Conservation (phyloP, 352 stramenopile genomes). For the Aphanomyces cochlioides region DNA sequence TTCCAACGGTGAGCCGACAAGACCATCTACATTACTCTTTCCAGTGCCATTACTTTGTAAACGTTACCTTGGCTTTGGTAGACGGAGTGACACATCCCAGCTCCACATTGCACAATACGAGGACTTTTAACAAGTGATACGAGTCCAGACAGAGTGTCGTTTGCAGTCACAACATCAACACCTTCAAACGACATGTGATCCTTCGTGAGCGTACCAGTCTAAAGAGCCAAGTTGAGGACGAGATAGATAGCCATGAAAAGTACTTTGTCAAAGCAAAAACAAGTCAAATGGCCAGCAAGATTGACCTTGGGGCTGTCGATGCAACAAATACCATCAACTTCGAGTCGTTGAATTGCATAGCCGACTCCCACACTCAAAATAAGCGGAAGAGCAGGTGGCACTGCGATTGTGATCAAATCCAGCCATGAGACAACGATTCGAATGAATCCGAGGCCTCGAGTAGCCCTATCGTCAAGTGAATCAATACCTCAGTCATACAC, state of each 20-base stretch:
- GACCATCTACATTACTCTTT: background rate
- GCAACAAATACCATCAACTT: constrained; percentile 37
- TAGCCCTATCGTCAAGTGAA: background rate
- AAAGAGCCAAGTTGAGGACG: background rate
- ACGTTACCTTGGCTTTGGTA: background rate
- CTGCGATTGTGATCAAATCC: constrained; percentile 49
- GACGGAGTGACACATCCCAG: constrained; percentile 10
- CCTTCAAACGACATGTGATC: constrained; percentile 71
- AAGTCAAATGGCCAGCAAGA: constrained; percentile 61
- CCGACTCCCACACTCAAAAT: constrained; percentile 55
- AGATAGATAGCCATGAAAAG: too few relatives aligned
- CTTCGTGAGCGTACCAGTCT: constrained; percentile 66
- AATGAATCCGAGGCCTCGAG: constrained; percentile 1
- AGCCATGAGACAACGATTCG: constrained; percentile 24
- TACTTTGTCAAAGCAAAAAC: constrained; percentile 77
- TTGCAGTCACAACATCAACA: constrained; percentile 49
- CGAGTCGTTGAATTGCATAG: constrained; percentile 39
- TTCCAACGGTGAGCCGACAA: constrained; percentile 12
- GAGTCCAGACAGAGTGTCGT: background rate
- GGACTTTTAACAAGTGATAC: background rate
- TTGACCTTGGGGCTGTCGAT: constrained; percentile 72
- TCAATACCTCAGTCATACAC: too few relatives aligned
- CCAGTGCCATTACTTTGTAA: too few relatives aligned
- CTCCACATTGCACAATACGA: background rate
- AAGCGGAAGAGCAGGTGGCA: constrained; percentile 32